Evolutionary conservation across 2,329 filamentous ascomycete species (phyloP).

Genomic region (Penicillium sp.): DNA sequence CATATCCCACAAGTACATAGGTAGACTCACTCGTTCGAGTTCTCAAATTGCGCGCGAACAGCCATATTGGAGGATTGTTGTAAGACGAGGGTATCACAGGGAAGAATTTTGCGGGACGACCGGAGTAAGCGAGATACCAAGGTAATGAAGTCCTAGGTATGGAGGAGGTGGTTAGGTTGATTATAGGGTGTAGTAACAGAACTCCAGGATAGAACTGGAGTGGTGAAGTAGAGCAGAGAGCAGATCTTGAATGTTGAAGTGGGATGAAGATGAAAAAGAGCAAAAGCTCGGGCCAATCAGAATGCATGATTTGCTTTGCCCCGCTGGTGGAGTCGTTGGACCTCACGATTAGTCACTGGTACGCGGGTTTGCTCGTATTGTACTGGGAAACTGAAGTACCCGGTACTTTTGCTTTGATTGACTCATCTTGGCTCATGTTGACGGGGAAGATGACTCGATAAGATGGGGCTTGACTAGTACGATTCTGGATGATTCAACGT

Average conservation of each 20-base stretch:
- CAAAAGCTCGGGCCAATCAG: slow-evolving; percentile 27
- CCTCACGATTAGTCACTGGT: slow-evolving; percentile 9
- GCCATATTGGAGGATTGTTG: slow-evolving; percentile 39
- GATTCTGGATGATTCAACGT: not conserved
- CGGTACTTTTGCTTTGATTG: slow-evolving; percentile 8
- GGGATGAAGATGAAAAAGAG: slow-evolving; percentile 21
- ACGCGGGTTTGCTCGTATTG: not conserved
- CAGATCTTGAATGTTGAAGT: slow-evolving; percentile 15
- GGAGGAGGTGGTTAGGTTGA: not conserved
- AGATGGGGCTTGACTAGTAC: not conserved
- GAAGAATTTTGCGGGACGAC: not conserved
- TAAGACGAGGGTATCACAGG: slow-evolving; percentile 5
- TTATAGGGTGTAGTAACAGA: not conserved
- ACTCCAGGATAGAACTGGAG: not conserved
- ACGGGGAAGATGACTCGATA: slow-evolving; percentile 12
- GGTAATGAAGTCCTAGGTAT: not conserved
- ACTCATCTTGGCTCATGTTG: slow-evolving; percentile 28
- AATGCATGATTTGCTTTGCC: not conserved
- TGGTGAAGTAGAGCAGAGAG: slow-evolving; percentile 9
- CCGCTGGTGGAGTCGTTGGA: slow-evolving; percentile 18
- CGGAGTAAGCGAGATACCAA: not conserved
- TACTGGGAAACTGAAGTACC: not conserved
- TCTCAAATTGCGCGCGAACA: slow-evolving; percentile 52
- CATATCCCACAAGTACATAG: not conserved
- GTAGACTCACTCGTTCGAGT: slow-evolving; percentile 48